A percentile compares a stretch with the other conserved stretches of the same genome.
phyloP scores from a whole-genome alignment of 352 stramenopile genomes.

The Globisporangium abappressorium region DNA sequence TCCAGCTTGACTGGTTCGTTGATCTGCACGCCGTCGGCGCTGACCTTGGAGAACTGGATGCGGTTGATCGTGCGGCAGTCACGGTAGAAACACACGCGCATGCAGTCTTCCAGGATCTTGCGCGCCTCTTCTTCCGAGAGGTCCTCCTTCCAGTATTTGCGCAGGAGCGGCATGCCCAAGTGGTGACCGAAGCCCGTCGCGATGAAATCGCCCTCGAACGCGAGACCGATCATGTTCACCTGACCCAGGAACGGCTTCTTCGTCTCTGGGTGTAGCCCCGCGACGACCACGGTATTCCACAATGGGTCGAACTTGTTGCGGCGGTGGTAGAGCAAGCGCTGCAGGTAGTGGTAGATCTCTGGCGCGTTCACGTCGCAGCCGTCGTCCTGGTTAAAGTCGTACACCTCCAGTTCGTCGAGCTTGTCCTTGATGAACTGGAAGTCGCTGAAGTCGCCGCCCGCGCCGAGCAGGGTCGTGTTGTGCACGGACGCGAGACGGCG shows the following conservation, averaged over 20 bases:
- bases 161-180: conserved; percentile 95
- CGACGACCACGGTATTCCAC: conserved; percentile 98
- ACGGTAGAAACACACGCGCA: conserved; percentile 98
- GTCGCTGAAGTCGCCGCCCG: conserved; percentile 96
- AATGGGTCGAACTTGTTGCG: conserved; percentile 99
- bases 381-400: conserved; percentile 95
- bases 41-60: conserved; percentile 97
- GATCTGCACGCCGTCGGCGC: conserved; percentile 83
- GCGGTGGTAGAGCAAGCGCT: conserved; percentile 97
- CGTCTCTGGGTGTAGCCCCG: conserved; percentile 89
- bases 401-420: conserved; percentile 92
- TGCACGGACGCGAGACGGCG: conserved; percentile 84
- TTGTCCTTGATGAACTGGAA: conserved; percentile 96
- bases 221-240: conserved; percentile 96
- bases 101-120: conserved; percentile 95
- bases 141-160: conserved; percentile 93
- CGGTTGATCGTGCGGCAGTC: conserved; percentile 98
- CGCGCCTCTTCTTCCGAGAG: conserved; percentile 93
- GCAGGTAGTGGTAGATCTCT: conserved; percentile 97
- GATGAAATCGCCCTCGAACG: conserved; percentile 96
- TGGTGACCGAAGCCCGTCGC: conserved; percentile 98
- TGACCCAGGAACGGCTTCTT: conserved; percentile 94
- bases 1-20: conserved; percentile 95
- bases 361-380: conserved; percentile 92
- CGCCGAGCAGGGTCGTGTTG: conserved; percentile 93